Conservation (phyloP, 306 rosid genomes). For the Crotalaria pallida region DNA sequence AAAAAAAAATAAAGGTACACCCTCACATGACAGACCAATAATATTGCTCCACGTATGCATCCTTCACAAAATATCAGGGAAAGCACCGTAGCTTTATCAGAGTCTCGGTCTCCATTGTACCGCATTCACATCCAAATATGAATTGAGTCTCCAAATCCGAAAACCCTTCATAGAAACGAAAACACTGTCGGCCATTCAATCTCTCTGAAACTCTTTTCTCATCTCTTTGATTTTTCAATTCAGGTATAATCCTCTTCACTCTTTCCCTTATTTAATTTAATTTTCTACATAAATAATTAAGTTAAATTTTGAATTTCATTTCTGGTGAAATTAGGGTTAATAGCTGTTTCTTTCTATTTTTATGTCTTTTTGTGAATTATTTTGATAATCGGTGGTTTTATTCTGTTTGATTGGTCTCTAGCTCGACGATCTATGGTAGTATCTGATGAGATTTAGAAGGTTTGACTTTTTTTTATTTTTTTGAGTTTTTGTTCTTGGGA, state of each 20-base stretch:
- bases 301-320: neutral
- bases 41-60: conserved; percentile 11
- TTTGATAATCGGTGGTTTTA: conserved; percentile 2
- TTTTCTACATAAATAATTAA: neutral
- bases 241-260: neutral
- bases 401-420: conserved; percentile 6
- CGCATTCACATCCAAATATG: neutral
- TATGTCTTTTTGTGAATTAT: neutral
- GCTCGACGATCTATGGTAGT: neutral
- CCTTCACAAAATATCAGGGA: neutral
- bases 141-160: neutral
- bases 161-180: conserved; percentile 2
- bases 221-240: neutral
- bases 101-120: neutral
- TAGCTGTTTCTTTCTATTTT: neutral
- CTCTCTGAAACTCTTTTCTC: neutral
- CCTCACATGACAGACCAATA: conserved; percentile 6
- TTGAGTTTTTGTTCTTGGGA: neutral
- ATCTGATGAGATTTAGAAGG: neutral
- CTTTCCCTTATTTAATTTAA: neutral
- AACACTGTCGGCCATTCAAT: neutral
- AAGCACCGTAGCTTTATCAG: neutral
- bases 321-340: neutral
- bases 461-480: neutral
- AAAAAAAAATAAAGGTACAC: neutral